A percentile compares a stretch with the other conserved stretches of the same genome.
phyloP scores from a whole-genome alignment of 805 yeast genomes.

The Metschnikowia lunata region DNA sequence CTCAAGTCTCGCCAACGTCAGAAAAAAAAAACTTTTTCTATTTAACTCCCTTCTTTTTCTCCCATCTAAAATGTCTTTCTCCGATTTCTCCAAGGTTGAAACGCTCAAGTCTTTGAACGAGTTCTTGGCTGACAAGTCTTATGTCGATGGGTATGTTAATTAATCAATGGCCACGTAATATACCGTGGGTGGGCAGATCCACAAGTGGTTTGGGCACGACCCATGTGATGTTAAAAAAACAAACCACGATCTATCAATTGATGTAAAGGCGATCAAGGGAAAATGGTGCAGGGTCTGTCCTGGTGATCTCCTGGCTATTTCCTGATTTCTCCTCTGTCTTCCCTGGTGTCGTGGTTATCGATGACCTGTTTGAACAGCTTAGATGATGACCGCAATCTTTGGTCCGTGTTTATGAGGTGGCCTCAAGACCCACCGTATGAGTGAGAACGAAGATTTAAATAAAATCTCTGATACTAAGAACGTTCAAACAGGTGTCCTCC shows the following conservation, averaged over 20 bases:
- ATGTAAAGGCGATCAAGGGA: no score
- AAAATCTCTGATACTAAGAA: constrained; percentile 33
- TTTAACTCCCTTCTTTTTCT: constrained; percentile 10
- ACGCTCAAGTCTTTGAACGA: constrained; percentile 63
- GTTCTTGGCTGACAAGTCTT: constrained; percentile 87
- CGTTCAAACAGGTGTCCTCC: constrained; percentile 1
- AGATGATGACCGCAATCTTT: constrained; percentile 68
- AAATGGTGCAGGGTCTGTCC: no score
- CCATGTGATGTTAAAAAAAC: background rate
- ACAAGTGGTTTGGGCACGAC: no score
- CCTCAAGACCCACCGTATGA: constrained; percentile 92
- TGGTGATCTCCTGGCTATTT: no score
- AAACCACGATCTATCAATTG: background rate
- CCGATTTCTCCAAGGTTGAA: constrained; percentile 77
- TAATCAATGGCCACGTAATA: background rate
- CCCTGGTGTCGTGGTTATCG: no score
- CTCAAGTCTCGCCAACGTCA: constrained; percentile 7
- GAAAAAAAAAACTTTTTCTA: constrained; percentile 9
- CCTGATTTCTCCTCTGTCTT: no score
- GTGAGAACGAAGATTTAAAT: constrained; percentile 55
- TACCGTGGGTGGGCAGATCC: background rate
- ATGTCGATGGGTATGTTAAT: constrained; percentile 86
- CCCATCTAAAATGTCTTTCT: constrained; percentile 54
- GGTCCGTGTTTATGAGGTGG: constrained; percentile 99
- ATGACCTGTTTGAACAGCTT: background rate